Conservation (phyloP, 2,329 filamentous ascomycete genomes). For the Mycocentrospora acerina region DNA sequence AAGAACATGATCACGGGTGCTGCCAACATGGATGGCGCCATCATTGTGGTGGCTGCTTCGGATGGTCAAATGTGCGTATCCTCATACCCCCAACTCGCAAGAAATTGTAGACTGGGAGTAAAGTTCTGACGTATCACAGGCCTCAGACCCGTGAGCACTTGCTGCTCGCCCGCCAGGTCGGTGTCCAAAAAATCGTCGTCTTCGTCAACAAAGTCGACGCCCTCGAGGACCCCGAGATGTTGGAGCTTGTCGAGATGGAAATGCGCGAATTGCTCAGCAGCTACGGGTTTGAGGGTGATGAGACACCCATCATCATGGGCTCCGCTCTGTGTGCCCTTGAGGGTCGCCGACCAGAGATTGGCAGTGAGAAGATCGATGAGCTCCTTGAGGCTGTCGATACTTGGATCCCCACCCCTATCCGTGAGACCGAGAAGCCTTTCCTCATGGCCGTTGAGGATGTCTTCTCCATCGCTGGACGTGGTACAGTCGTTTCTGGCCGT, state of each 20-base stretch:
- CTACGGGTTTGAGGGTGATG: slow-evolving; percentile 97
- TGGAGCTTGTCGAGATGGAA: slow-evolving; percentile 99
- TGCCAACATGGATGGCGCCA: slow-evolving; percentile 98
- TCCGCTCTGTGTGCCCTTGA: slow-evolving; percentile 95
- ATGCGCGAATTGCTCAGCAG: slow-evolving; percentile 93
- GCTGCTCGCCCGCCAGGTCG: slow-evolving; percentile 95
- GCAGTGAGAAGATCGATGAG: slow-evolving; percentile 83
- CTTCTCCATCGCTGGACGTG: slow-evolving; percentile 70
- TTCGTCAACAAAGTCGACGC: slow-evolving; percentile 99
- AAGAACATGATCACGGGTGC: slow-evolving; percentile 99
- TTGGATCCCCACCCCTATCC: slow-evolving; percentile 95
- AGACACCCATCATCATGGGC: slow-evolving; percentile 95
- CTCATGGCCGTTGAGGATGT: slow-evolving; percentile 89
- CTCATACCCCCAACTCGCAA: slow-evolving; percentile 1
- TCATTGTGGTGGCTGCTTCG: slow-evolving; percentile 97
- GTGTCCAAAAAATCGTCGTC: slow-evolving; percentile 96
- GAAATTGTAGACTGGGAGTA: background rate
- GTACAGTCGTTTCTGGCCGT: slow-evolving; percentile 94
- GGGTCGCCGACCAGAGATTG: slow-evolving; percentile 82
- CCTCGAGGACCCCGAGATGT: slow-evolving; percentile 97
- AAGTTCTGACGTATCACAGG: slow-evolving; percentile 41
- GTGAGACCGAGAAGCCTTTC: slow-evolving; percentile 97
- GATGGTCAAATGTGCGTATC: slow-evolving; percentile 85
- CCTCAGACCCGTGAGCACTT: slow-evolving; percentile 98
- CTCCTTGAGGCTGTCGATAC: slow-evolving; percentile 85